Base-by-base conservation (phyloP, 495 filamentous ascomycete genomes). In the Penicillium argentinense region DNA sequence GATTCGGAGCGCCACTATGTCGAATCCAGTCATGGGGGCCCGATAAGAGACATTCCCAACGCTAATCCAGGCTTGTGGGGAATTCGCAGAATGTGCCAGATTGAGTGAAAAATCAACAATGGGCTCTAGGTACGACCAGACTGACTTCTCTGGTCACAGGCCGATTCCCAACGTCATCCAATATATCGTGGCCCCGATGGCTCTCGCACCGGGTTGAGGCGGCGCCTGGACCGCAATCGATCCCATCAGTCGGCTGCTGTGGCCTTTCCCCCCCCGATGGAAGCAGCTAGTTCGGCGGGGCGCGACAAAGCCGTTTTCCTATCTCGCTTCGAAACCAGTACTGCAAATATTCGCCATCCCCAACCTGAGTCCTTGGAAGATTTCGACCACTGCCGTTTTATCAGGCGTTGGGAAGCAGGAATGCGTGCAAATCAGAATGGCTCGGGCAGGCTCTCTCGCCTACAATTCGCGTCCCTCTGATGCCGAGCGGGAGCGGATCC, bases 401-500 rank as follows among this genome's bases (percentile, higher is more conserved):
- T 21, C 19, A 23, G 33, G 22, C 12, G 3, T 19, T 12, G 25
- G n/a, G 23, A 18, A 21, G 27, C 12, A 43, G 50, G 43, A 9
- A 53, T 43, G 43, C 12, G 1, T 24, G 22, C 19, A 23, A 33
- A 29, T 5, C 24, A 30, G 12, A 23, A 59, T 56, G 53, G 48
- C 24, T 46, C 42, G 27, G 12, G 17, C 48, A 30, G 48, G 43
- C 33, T 43, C 40, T 21, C 34, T 37, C 6, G 53, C 43, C 43
- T 56, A 24, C 18, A 48, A 52, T 32, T 18, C 33, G n/a, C 39
- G 42, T n/a, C 43, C 43, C 3, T 46, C 47, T 45, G 47, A 53
- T 36, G 28, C 48, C n/a, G 58, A 62, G 46, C 48, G 48, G 3
- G 51, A 59, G 46, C 40, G 58, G 30, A 50, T 62, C 25, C 48